Percentiles rank a stretch among this genome's conserved stretches.
Evolutionary conservation across 2,329 filamentous ascomycete genomes (phyloP).

Genomic region (Colletotrichum acutatum): DNA sequence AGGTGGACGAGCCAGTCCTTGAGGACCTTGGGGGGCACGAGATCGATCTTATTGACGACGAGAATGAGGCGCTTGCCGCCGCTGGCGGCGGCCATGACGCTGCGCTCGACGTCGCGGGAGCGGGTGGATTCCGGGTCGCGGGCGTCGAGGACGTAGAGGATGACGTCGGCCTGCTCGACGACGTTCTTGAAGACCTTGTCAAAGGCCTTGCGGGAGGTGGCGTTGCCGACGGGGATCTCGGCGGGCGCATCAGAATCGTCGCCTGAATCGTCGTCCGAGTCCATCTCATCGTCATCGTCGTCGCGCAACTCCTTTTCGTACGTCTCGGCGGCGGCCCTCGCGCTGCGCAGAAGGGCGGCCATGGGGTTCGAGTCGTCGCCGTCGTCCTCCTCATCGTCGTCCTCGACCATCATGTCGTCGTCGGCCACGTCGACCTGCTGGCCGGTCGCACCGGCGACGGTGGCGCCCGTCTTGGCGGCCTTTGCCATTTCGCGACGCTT

Average conservation of each 20-base stretch:
- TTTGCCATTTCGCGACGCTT: slow-evolving; percentile 78
- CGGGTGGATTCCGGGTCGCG: slow-evolving; percentile 91
- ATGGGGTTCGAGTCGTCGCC: slow-evolving; percentile 84
- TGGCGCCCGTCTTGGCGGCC: slow-evolving; percentile 66
- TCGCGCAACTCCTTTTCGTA: slow-evolving; percentile 75
- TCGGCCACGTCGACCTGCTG: slow-evolving; percentile 58
- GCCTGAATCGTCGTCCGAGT: slow-evolving; percentile 53
- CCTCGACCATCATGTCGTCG: slow-evolving; percentile 60
- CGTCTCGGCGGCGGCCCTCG: slow-evolving; percentile 78
- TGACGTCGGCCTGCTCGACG: slow-evolving; percentile 86
- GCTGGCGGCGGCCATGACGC: slow-evolving; percentile 87
- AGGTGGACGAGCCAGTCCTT: slow-evolving; percentile 88
- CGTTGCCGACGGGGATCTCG: slow-evolving; percentile 62
- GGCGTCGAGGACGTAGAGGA: slow-evolving; percentile 93
- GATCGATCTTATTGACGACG: slow-evolving; percentile 94
- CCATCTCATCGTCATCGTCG: slow-evolving; percentile 64
- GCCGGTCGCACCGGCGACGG: slow-evolving; percentile 48
- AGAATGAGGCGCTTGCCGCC: slow-evolving; percentile 90
- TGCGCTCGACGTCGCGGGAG: slow-evolving; percentile 89
- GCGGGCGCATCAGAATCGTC: slow-evolving; percentile 68
- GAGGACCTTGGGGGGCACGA: slow-evolving; percentile 84
- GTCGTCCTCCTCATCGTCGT: slow-evolving; percentile 64
- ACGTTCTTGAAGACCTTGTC: slow-evolving; percentile 98
- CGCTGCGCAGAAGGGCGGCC: slow-evolving; percentile 90
- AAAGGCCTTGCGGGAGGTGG: slow-evolving; percentile 84